These are phyloP conservation scores for Scedosporium aurantiacum DNA, from an alignment of 2,329 filamentous ascomycete genomes.

Conservation along the genomic window DNA sequence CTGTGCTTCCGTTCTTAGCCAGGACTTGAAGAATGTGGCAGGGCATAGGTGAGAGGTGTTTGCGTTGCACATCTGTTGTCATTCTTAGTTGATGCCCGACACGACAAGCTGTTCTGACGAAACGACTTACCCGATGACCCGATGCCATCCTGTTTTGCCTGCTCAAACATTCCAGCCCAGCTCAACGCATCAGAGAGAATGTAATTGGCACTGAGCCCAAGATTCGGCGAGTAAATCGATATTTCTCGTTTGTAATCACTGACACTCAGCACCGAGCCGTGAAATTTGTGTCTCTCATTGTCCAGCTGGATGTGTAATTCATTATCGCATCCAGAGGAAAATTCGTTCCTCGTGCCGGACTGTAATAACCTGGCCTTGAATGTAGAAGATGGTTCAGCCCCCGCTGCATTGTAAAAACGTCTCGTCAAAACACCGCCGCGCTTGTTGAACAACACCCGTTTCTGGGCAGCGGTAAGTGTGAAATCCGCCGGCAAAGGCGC, in stretches of 20 bases:
- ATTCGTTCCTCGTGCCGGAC: neutral
- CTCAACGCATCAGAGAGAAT: neutral
- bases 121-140: neutral
- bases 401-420: slow-evolving; percentile 3
- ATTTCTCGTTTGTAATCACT: slow-evolving; percentile 2
- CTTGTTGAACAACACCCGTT: slow-evolving; percentile 4
- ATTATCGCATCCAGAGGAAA: neutral
- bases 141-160: neutral
- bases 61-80: neutral
- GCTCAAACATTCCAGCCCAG: slow-evolving; percentile 5
- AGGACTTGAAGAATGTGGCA: slow-evolving; percentile 7
- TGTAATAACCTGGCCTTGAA: neutral
- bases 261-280: neutral
- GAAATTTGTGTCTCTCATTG: neutral
- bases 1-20: slow-evolving; percentile 1
- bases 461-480: neutral
- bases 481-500: neutral
- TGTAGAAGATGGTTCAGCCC: neutral
- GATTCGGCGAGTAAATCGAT: neutral
- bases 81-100: neutral
- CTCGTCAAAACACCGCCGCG: slow-evolving; percentile 2
- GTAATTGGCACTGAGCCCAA: neutral
- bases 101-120: no score
- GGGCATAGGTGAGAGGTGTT: slow-evolving; percentile 6
- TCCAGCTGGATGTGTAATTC: neutral